These are phyloP conservation scores for Curvularia lunata DNA, from an alignment of 2,329 filamentous ascomycete species.

Conservation along the genomic window DNA sequence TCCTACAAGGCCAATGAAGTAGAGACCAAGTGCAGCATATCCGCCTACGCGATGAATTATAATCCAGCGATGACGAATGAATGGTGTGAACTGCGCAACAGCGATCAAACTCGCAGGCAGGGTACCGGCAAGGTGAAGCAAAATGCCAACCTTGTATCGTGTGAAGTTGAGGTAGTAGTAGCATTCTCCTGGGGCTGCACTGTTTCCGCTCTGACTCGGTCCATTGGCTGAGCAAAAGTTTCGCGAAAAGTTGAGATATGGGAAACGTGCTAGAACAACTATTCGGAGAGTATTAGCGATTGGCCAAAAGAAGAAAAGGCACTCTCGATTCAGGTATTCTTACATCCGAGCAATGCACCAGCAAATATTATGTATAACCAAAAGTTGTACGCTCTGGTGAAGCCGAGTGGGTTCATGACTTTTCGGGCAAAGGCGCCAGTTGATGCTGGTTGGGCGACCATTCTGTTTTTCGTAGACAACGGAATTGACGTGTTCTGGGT, in stretches of 20 bases:
- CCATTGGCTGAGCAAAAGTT: conserved; percentile 26
- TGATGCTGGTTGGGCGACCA: conserved; percentile 20
- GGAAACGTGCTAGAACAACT: conserved; percentile 57
- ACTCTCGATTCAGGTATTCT: not conserved
- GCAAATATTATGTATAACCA: conserved; percentile 52
- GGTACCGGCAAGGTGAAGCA: conserved; percentile 52
- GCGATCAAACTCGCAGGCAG: conserved; percentile 52
- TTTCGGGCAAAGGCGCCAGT: conserved; percentile 20
- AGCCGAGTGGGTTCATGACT: conserved; percentile 56
- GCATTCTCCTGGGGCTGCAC: conserved; percentile 52
- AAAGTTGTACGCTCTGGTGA: conserved; percentile 65
- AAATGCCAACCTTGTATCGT: conserved; percentile 49
- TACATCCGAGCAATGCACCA: conserved; percentile 28
- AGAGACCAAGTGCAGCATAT: conserved; percentile 60
- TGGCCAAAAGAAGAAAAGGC: not conserved
- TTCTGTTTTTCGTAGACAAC: conserved; percentile 3
- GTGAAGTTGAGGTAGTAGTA: conserved; percentile 50
- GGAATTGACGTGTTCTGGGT: not conserved
- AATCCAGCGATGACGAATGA: conserved; percentile 56
- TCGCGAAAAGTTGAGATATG: conserved; percentile 56
- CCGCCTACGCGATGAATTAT: conserved; percentile 67
- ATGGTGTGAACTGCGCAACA: conserved; percentile 52
- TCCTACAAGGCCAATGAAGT: conserved; percentile 55
- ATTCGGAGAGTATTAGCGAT: not conserved
- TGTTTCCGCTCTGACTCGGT: conserved; percentile 17